These are phyloP conservation scores for Somion occarium DNA, from an alignment of 1,284 basidiomycete genomes.

Conservation along the genomic window DNA sequence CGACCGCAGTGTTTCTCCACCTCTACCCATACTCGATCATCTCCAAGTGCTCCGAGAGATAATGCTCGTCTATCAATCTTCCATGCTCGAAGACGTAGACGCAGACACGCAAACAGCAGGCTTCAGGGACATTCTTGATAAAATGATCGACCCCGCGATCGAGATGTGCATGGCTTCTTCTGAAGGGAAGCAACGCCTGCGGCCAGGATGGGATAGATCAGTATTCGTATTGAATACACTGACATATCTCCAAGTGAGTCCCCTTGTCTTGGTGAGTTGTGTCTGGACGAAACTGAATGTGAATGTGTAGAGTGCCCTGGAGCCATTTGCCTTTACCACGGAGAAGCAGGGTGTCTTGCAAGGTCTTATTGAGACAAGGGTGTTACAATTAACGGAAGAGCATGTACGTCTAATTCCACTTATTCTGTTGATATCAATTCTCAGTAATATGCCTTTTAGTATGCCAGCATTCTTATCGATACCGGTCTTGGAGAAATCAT, in stretches of 20 bases:
- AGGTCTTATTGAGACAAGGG: slow-evolving; percentile 56
- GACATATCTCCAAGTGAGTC: slow-evolving; percentile 68
- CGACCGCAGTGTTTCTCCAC: slow-evolving; percentile 74
- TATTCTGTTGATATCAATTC: background rate
- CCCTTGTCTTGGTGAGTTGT: slow-evolving; percentile 2
- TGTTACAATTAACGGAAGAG: slow-evolving; percentile 68
- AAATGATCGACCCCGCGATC: slow-evolving; percentile 79
- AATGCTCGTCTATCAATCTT: slow-evolving; percentile 83
- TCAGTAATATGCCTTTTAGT: slow-evolving; percentile 40
- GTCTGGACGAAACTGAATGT: background rate
- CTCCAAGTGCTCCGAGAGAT: slow-evolving; percentile 83
- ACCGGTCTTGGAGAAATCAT: slow-evolving; percentile 70
- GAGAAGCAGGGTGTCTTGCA: slow-evolving; percentile 58
- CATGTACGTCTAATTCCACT: slow-evolving; percentile 55
- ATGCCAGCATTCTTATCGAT: slow-evolving; percentile 64
- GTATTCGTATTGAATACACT: slow-evolving; percentile 85
- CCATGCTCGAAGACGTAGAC: slow-evolving; percentile 59
- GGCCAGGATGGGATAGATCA: slow-evolving; percentile 69
- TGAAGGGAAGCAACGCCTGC: slow-evolving; percentile 55
- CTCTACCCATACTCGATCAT: slow-evolving; percentile 76
- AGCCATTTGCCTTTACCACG: slow-evolving; percentile 69
- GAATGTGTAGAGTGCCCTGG: slow-evolving; percentile 54
- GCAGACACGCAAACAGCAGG: slow-evolving; percentile 45
- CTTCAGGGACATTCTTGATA: slow-evolving; percentile 71
- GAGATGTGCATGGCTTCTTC: slow-evolving; percentile 70